Base-by-base conservation (phyloP, 2,329 filamentous ascomycete species). In the Monosporascus sp. region DNA sequence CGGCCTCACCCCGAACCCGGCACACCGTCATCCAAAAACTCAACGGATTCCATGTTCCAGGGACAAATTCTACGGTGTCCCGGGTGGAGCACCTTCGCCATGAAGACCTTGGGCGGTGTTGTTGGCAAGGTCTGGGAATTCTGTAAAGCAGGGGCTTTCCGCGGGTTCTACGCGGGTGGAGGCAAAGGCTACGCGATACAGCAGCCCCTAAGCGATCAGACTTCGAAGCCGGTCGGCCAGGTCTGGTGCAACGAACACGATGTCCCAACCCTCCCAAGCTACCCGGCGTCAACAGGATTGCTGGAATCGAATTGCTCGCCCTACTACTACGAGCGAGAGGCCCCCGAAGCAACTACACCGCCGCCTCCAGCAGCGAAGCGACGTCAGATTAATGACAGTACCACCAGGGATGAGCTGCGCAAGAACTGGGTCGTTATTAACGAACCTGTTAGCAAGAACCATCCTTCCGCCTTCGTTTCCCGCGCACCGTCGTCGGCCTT, bases 91-190 rank as follows among this genome's bases (percentile, higher is more conserved):
- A 74, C 74, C 18, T 70, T 81, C 48, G 80, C 87, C 5, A 73
- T 89, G 35, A 80, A 74, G 41, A 78, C 87, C 0, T 78, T 89
- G 7, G 84, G 84, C 1, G 83, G 78, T 28, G 82, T 88, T 3
- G 82, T 88, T 1, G 88, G 89, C 18, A 93, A 87, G 64, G 84
- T 96, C 0, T 91, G 90, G 81, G 82, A 91, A 60, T 94, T 96
- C 63, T 96, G 92, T 74, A 89, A 77, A 68, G 74, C 75, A 0
- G 83, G 80, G 8, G 82, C 88, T 0, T 95, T 97, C 65, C 80
- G 81, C 51, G 92, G 92, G 0, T 97, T 97, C 68, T 86, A 92
- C 57, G 91, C 92, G 14, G 93, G 92, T 7, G 90, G 88, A 3
- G 93, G 92, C 8, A 78, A 77, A 55, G 85, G 84, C 26, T 96